A percentile compares a stretch with the other conserved stretches of the same genome.
Evolutionary conservation across 306 rosid species (phyloP).

Genomic region (Sindora glabra): DNA sequence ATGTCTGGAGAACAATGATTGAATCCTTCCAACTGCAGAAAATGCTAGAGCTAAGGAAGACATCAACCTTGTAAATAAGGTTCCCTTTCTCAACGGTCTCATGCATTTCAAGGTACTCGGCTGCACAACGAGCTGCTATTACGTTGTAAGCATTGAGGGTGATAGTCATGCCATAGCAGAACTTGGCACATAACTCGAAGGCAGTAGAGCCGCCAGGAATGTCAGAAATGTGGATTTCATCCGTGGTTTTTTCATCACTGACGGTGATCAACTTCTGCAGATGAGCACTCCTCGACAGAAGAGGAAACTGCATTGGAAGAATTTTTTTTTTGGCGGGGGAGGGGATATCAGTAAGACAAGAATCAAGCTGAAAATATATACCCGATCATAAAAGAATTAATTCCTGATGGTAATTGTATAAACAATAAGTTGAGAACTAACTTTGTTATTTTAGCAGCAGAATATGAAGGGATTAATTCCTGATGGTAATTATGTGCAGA

Average conservation of each 20-base stretch:
- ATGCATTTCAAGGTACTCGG: slow-evolving; percentile 88
- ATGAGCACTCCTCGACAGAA: slow-evolving; percentile 78
- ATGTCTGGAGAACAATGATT: slow-evolving; percentile 83
- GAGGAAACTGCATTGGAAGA: slow-evolving; percentile 78
- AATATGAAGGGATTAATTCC: neutral
- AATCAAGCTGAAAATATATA: neutral
- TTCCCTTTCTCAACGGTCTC: slow-evolving; percentile 87
- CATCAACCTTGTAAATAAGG: slow-evolving; percentile 89
- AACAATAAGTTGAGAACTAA: slow-evolving; percentile 1
- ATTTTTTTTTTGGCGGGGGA: too few species aligned
- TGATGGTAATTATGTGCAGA: neutral
- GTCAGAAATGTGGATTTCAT: slow-evolving; percentile 64
- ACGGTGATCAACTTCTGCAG: slow-evolving; percentile 65
- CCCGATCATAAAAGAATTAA: neutral
- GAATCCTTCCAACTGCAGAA: slow-evolving; percentile 99
- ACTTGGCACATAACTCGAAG: slow-evolving; percentile 91
- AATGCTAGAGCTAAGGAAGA: slow-evolving; percentile 82
- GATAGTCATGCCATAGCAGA: slow-evolving; percentile 92
- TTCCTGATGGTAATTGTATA: neutral
- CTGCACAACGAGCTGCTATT: slow-evolving; percentile 70
- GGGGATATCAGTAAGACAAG: slow-evolving; percentile 9
- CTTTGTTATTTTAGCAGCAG: neutral
- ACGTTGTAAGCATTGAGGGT: slow-evolving; percentile 91
- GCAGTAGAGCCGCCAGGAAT: slow-evolving; percentile 85
- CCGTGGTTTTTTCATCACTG: slow-evolving; percentile 41